These are phyloP conservation scores for Schizosaccharomyces japonicus DNA, from an alignment of 805 yeast species.

Conservation along the genomic window DNA sequence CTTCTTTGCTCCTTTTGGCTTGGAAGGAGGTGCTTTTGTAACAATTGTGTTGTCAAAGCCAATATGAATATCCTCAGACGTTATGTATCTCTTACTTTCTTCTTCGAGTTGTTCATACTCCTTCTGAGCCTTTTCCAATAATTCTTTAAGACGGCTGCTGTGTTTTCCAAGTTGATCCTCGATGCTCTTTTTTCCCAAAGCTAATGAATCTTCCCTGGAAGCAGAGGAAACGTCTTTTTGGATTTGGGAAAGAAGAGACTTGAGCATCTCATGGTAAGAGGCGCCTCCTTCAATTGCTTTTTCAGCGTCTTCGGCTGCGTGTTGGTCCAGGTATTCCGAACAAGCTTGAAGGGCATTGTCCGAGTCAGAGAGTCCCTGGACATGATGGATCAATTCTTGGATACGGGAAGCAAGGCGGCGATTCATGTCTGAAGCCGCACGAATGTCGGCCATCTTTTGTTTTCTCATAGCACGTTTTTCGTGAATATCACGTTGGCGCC, in stretches of 20 bases:
- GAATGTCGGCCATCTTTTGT: conserved; percentile 49
- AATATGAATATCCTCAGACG: conserved; percentile 74
- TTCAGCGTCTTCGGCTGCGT: not conserved
- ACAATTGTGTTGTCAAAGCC: conserved; percentile 74
- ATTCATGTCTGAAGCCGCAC: conserved; percentile 64
- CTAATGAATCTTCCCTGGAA: not conserved
- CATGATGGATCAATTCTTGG: conserved; percentile 29
- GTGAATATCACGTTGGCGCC: conserved; percentile 95
- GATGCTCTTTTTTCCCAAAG: not conserved
- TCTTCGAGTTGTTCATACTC: conserved; percentile 42
- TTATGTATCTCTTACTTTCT: conserved; percentile 53
- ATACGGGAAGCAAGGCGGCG: conserved; percentile 48
- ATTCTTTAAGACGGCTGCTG: not conserved
- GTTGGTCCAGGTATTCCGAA: not conserved
- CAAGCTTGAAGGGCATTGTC: not conserved
- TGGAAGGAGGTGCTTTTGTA: conserved; percentile 27
- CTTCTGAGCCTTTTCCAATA: conserved; percentile 12
- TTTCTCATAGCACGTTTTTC: conserved; percentile 69
- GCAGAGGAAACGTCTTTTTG: conserved; percentile 12
- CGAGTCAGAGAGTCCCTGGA: conserved; percentile 14
- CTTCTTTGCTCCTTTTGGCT: conserved; percentile 16
- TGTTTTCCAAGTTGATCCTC: not conserved
- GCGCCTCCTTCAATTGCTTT: conserved; percentile 7
- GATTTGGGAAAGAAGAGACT: conserved; percentile 62
- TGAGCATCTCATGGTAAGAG: conserved; percentile 77